Base-by-base conservation (phyloP, 176 grass and related monocot species). In the Dendrocalamus sinicus region DNA sequence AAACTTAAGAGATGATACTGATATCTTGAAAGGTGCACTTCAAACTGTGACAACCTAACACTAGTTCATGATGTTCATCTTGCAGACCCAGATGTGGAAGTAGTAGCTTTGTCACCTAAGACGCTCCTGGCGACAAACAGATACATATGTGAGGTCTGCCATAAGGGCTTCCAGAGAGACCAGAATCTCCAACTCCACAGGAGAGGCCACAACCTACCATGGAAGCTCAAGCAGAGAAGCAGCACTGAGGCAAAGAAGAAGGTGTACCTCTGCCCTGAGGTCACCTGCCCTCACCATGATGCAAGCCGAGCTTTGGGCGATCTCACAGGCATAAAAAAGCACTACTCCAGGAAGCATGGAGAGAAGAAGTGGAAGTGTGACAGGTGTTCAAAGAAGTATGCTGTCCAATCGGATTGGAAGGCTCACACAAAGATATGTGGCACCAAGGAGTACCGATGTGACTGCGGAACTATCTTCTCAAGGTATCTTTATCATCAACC, bases 361-460 rank as follows among this genome's bases (percentile, higher is more conserved):
- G 91, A 93, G 88, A 93, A 93, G 88, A 93, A 93, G 46, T 93
- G 91, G 91, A 93, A 93, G 82, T 93, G 91, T 16, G 85, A 93
- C 16, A 85, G 86, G 9, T 93, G 91, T 66, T 93, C 91, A 68
- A 93, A 93, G 82, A 93, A 90, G 78, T 93, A 93, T 57, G 91
- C 91, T 28, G 91, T 93, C 24, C 91, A 93, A 41, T 93, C 91
- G 4, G 91, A 93, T 40, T 93, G 91, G 91, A 93, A 93, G 82
- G 91, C 88, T 64, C 91, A 93, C 71, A 83, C 85, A n/a, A 93
- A 93, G 88, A 88, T 88, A 85, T 93, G 91, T 52, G 91, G 88
- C 51, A 90, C 91, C 0, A 90, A 90, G 78, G 91, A 93, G 52
- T 90, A 93, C 66, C 88, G 88, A 59, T 93, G 91, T 40, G 88